Evolutionary conservation across 2,329 filamentous ascomycete genomes (phyloP), one percentile per base, ranked within the genome.

Genomic region (Fusarium sp.): DNA sequence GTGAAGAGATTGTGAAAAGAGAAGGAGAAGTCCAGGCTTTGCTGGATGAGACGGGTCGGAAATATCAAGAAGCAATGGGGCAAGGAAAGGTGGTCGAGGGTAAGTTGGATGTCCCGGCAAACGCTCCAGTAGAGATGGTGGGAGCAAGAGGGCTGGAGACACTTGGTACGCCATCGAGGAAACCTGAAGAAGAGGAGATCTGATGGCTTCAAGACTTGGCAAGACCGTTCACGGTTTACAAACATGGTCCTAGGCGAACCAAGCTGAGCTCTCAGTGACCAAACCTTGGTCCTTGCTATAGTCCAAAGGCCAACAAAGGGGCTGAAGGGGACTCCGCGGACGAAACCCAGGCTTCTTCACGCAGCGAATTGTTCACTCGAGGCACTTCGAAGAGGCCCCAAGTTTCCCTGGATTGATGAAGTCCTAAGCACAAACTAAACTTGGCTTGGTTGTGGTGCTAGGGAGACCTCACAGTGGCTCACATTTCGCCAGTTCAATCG

Each of bases 1-100:
- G 89, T 70, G 78, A 81, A 4, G 85, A 90, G 28, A 83, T 97
- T 38, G 77, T 84, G 5, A 81, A 83, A 61, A 83, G 92, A 55
- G 91, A 97, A 76, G 83, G 81, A 6, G 91, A 95, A 74, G 90
- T 97, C 0, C 93, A 97, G 76, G 83, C 84, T 19, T 78, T 96
- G 51, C 79, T 98, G 48, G 89, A 92, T 72, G 89, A 95, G 73
- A 91, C 92, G 0, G 93, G 91, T 0, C 87, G 91, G 58, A 83
- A 82, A 61, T 84, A 85, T 44, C 79, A 82, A 56, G 76, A 80
- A 13, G 78, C 75, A 0, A 75, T 83, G 68, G 77, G 75, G 0
- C 69, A 69, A 31, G 70, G 69, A 9, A 72, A 69, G 12, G 52
- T 55, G 1, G 65, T 58, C 7, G 64, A 68, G 28, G 70, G 69